Conservation (phyloP, 1,139 yeast species). For the Scheffersomyces parashehatae region DNA sequence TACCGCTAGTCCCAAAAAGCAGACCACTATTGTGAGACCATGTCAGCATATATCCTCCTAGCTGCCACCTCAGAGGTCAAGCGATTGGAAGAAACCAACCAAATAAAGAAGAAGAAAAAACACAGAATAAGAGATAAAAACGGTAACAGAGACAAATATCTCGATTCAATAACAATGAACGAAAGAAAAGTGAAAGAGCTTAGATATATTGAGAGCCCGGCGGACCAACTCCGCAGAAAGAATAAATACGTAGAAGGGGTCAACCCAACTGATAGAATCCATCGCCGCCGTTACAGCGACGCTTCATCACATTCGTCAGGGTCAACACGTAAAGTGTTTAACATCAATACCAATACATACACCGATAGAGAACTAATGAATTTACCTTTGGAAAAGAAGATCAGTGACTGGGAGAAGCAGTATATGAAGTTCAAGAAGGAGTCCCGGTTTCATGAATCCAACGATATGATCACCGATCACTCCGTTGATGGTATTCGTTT, state of each 20-base stretch:
- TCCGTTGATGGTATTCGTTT: conserved; percentile 13
- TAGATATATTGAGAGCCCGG: no score
- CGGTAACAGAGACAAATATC: not conserved
- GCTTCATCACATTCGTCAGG: not conserved
- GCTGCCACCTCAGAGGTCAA: not conserved
- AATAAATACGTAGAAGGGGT: no score
- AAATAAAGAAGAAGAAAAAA: not conserved
- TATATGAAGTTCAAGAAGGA: conserved; percentile 10
- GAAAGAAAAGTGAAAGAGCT: not conserved
- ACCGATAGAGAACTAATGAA: conserved; percentile 8
- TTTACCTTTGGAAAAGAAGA: conserved; percentile 16
- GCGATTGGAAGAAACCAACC: not conserved
- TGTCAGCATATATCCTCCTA: not conserved
- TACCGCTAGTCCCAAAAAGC: no score
- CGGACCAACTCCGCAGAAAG: no score
- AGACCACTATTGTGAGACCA: not conserved
- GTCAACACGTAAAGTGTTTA: conserved; percentile 14
- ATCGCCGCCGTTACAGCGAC: not conserved
- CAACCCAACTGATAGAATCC: not conserved
- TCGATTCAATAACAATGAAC: not conserved
- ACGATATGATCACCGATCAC: conserved; percentile 18
- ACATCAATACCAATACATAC: conserved; percentile 13
- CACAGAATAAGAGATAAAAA: not conserved
- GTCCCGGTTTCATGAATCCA: conserved; percentile 16
- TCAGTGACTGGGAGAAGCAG: conserved; percentile 17